Evolutionary conservation across 1,139 yeast genomes (phyloP).

Genomic region (Taphrina populina): DNA sequence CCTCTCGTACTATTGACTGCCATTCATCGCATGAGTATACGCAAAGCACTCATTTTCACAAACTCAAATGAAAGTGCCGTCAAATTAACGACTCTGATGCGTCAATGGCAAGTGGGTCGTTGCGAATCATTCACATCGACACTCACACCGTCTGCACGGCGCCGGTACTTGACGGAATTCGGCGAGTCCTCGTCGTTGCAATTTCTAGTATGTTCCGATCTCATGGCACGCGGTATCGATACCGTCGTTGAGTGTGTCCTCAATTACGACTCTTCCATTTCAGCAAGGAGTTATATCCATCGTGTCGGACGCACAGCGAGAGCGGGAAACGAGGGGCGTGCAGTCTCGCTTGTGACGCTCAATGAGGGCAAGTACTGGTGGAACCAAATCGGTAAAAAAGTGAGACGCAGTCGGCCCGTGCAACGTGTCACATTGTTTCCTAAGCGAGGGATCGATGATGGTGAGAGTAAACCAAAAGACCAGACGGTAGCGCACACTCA

Average conservation of each 20-base stretch:
- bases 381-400: conserved; percentile 34
- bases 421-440: conserved; percentile 24
- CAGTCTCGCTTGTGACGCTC: conserved; percentile 66
- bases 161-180: conserved; percentile 55
- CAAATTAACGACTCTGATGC: conserved; percentile 63
- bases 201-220: conserved; percentile 70
- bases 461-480: too few species aligned
- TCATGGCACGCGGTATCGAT: conserved; percentile 92
- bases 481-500: too few species aligned
- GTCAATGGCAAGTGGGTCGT: conserved; percentile 41
- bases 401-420: conserved; percentile 7
- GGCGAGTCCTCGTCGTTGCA: conserved; percentile 53
- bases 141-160: conserved; percentile 44
- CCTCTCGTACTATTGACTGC: conserved; percentile 69
- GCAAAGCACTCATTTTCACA: conserved; percentile 58
- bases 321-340: conserved; percentile 76
- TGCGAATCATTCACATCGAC: conserved; percentile 46
- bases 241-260: conserved; percentile 73
- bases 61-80: conserved; percentile 85
- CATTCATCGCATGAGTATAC: conserved; percentile 43
- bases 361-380: conserved; percentile 56
- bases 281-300: conserved; percentile 92
- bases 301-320: conserved; percentile 96
- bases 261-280: conserved; percentile 84
- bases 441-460: too few species aligned